Evolutionary conservation across 2,329 filamentous ascomycete species (phyloP), one percentile per base, ranked within the genome.

Genomic region (Cytospora mali): DNA sequence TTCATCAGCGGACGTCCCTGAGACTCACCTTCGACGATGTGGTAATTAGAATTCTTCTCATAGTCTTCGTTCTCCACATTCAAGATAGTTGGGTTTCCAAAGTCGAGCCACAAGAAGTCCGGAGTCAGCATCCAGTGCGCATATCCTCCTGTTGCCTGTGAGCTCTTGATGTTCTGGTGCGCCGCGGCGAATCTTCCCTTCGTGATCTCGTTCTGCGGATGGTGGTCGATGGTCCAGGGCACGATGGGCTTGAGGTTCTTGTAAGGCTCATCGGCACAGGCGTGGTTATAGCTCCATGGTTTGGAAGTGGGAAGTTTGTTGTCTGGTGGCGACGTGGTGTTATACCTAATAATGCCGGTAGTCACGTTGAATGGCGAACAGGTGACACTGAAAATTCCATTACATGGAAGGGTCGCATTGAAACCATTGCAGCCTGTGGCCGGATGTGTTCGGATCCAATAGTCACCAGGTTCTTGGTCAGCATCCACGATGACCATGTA

Each of bases 401-500:
- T 48, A 46, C 54, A 54, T 13, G 39, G 33, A 6, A 62, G 60
- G 3, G 33, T 27, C 0, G 33, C 28, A 9, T 57, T 62, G 50
- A 68, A 68, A 4, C 31, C 33, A n/a, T 68, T 65, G 56, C 68
- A 70, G 2, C 55, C 63, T 11, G 28, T 31, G 4, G 66, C 64
- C 11, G 67, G 66, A 29, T 64, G 56, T 49, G 73, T 73, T 51
- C 62, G 69, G 3, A 72, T 65, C 70, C 70, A 71, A 61, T 69
- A 65, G 33, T 65, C 57, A 6, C 57, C 61, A 6, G 64, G 64
- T 27, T 64, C 50, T 35, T 68, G 66, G 52, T 77, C 69, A 11
- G 75, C 75, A 21, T 69, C 71, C 53, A 78, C 75, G 52, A 81
- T 70, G 6, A 81, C 74, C 62, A 76, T 74, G 68, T 77, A 77